phyloP scores from a whole-genome alignment of 805 yeast species.

The Candida awuae region DNA sequence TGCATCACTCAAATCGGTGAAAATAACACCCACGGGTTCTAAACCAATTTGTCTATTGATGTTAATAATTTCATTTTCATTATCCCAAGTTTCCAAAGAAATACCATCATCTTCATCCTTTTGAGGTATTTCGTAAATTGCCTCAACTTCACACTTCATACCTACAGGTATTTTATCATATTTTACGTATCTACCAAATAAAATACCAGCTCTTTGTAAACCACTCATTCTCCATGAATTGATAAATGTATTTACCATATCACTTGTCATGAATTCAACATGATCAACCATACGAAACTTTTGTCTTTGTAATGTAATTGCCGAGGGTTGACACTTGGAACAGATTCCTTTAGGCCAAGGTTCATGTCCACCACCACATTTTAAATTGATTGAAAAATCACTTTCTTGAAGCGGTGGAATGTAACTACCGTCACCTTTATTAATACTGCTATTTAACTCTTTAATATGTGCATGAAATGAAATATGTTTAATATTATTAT shows the following conservation, averaged over 20 bases:
- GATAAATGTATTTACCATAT: slow-evolving; percentile 71
- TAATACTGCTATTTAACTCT: slow-evolving; percentile 58
- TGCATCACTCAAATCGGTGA: slow-evolving; percentile 83
- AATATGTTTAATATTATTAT: slow-evolving; percentile 74
- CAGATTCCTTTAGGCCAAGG: slow-evolving; percentile 96
- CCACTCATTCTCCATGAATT: slow-evolving; percentile 91
- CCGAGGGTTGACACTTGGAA: slow-evolving; percentile 93
- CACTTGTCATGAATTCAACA: slow-evolving; percentile 76
- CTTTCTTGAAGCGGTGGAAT: slow-evolving; percentile 76
- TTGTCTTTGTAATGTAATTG: slow-evolving; percentile 87
- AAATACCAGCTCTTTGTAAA: slow-evolving; percentile 73
- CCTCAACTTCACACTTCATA: slow-evolving; percentile 87
- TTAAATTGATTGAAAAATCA: slow-evolving; percentile 50
- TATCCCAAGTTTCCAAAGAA: slow-evolving; percentile 47
- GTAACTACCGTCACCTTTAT: slow-evolving; percentile 59
- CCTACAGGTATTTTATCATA: slow-evolving; percentile 88
- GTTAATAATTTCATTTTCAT: slow-evolving; percentile 43
- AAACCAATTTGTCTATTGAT: slow-evolving; percentile 56
- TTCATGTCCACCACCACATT: slow-evolving; percentile 74
- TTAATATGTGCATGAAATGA: slow-evolving; percentile 81
- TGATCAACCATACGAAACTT: slow-evolving; percentile 94
- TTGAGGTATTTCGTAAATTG: slow-evolving; percentile 91
- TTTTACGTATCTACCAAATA: slow-evolving; percentile 73
- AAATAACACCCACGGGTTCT: slow-evolving; percentile 70
- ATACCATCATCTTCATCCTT: slow-evolving; percentile 80